phyloP scores from a whole-genome alignment of 257 asterid species.

The Datura wrightii region DNA sequence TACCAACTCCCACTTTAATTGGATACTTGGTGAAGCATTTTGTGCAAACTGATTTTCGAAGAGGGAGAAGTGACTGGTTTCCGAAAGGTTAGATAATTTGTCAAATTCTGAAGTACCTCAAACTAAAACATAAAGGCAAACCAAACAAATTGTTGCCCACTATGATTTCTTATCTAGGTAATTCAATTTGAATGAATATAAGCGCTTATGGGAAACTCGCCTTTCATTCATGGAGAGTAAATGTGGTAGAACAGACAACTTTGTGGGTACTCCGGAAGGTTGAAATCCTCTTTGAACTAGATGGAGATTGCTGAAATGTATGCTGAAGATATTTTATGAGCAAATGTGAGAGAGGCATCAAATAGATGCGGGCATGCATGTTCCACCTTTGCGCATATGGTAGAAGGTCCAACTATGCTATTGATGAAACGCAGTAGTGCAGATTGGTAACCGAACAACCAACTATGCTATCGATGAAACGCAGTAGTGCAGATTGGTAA shows the following conservation, averaged over 20 bases:
- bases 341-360: neutral
- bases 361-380: neutral
- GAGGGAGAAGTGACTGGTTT: slow-evolving; percentile 1
- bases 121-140: neutral
- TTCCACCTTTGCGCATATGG: neutral
- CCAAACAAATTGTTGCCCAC: neutral
- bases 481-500: neutral
- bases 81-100: neutral
- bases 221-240: too few species aligned
- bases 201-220: too few species aligned
- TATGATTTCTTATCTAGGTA: too few species aligned
- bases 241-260: too few species aligned
- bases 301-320: too few species aligned
- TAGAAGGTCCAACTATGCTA: neutral
- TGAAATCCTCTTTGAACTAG: neutral
- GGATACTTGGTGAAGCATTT: too few species aligned
- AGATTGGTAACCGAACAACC: slow-evolving; percentile 1
- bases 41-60: neutral
- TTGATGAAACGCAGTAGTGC: neutral
- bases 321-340: neutral
- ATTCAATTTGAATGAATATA: too few species aligned
- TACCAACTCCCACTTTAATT: too few species aligned
- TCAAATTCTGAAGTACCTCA: neutral
- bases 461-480: neutral
- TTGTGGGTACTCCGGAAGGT: neutral